A percentile compares a stretch with the other conserved stretches of the same genome.
phyloP scores from a whole-genome alignment of 257 asterid species.

The Fraxinus pennsylvanica region DNA sequence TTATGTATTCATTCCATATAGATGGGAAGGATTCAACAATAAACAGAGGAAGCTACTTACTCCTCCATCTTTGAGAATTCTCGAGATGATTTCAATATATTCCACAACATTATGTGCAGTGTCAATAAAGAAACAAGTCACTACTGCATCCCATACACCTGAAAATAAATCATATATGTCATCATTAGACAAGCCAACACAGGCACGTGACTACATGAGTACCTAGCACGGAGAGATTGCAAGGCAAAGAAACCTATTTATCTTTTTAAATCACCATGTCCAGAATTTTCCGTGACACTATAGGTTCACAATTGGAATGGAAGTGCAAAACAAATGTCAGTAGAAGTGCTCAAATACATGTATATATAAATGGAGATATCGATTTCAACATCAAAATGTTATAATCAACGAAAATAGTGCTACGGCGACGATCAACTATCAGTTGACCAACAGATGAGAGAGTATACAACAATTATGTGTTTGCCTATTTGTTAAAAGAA shows the following conservation, averaged over 20 bases:
- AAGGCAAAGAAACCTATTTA: not conserved
- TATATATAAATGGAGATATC: slow-evolving; percentile 3
- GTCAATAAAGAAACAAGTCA: slow-evolving; percentile 93
- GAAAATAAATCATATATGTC: slow-evolving; percentile 30
- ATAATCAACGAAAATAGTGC: not conserved
- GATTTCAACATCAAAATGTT: no score
- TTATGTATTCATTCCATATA: slow-evolving; percentile 24
- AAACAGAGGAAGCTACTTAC: slow-evolving; percentile 50
- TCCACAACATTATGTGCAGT: slow-evolving; percentile 97
- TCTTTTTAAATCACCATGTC: not conserved
- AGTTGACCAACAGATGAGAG: not conserved
- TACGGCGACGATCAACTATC: slow-evolving; percentile 1
- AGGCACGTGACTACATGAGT: not conserved
- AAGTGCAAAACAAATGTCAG: not conserved
- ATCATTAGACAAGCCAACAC: slow-evolving; percentile 13
- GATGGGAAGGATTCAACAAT: slow-evolving; percentile 17
- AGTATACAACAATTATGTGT: not conserved
- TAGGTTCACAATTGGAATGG: slow-evolving; percentile 7
- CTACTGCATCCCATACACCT: slow-evolving; percentile 98
- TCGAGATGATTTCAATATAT: slow-evolving; percentile 84
- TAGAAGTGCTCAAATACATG: not conserved
- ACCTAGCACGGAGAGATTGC: slow-evolving; percentile 7
- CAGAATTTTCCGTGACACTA: slow-evolving; percentile 2
- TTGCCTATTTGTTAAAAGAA: not conserved
- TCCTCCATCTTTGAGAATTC: slow-evolving; percentile 86